These are phyloP conservation scores for Fusarium coffeatum DNA, from an alignment of 2,329 filamentous ascomycete genomes.

Conservation along the genomic window DNA sequence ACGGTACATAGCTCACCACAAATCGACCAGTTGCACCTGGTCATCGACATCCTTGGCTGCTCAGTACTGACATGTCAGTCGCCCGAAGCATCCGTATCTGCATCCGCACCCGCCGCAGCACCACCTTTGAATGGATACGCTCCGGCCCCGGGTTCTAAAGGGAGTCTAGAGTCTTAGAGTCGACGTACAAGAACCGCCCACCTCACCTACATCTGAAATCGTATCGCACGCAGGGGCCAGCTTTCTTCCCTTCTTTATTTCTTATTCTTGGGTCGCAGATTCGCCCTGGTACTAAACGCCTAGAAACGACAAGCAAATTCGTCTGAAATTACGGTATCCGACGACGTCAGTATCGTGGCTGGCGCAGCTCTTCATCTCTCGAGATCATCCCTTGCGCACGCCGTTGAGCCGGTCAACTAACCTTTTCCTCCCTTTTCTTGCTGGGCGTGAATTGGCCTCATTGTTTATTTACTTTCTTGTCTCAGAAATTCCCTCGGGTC, in stretches of 20 bases:
- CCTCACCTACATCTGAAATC: conserved; percentile 35
- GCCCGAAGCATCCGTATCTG: conserved; percentile 45
- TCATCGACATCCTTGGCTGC: conserved; percentile 37
- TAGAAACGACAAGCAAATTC: conserved; percentile 12
- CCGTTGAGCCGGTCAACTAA: conserved; percentile 18
- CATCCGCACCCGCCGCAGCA: conserved; percentile 43
- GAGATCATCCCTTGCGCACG: conserved; percentile 34
- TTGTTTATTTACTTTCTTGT: conserved; percentile 28
- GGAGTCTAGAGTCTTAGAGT: conserved; percentile 41
- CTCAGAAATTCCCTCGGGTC: conserved; percentile 39
- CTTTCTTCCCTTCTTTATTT: conserved; percentile 15
- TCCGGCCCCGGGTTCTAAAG: conserved; percentile 43
- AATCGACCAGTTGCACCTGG: conserved; percentile 32
- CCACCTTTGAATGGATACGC: conserved; percentile 44
- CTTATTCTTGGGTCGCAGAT: conserved; percentile 22
- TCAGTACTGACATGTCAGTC: conserved; percentile 43
- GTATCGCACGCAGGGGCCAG: conserved; percentile 28
- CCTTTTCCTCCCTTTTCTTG: conserved; percentile 17
- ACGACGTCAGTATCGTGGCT: conserved; percentile 42
- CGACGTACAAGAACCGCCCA: conserved; percentile 42
- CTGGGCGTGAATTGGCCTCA: conserved; percentile 7
- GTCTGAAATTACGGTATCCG: conserved; percentile 32
- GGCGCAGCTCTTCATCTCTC: conserved; percentile 34
- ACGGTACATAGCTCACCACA: conserved; percentile 26
- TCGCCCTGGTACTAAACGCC: conserved; percentile 19